Base-by-base conservation (phyloP, 2,329 filamentous ascomycete genomes). In the Colletotrichum acutatum region DNA sequence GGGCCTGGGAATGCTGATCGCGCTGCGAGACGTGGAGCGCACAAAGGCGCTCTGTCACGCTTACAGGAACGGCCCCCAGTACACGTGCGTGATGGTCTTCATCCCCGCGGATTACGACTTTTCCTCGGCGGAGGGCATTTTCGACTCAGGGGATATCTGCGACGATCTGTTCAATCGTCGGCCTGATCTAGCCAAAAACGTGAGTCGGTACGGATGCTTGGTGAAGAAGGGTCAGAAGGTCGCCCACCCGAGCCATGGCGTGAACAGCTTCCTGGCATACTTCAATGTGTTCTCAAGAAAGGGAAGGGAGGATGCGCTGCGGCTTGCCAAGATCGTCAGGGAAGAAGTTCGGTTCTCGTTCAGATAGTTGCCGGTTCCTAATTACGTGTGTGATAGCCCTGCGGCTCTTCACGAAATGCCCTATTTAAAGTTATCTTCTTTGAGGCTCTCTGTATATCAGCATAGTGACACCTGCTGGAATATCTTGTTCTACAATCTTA, bases 1-100 rank as follows among this genome's bases (percentile, higher is more conserved):
- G 56, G 77, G 76, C 2, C 65, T 80, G 42, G 74, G 75, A 26
- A 56, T 80, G 28, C 76, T 79, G 19, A 37, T 78, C 1, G 78
- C 75, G 9, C 11, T 65, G 46, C 46, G 46, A 12, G 62, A 65
- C 28, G 16, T 4, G 8, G 46, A 34, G 7, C 46, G 46, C 28
- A 19, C 42, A 46, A 46, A n/a, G 42, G 42, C 42, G 42, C 42
- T 46, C 42, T 46, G 42, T 46, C 19, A 46, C 19, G 2, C 19
- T 46, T 46, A 19, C 42, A 46, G 7, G 42, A 19, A 46, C 16
- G 42, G 42, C 7, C 42, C 42, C 42, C 42, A 46, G 42, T 46
- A 46, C 19, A 46, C 42, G 16, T 46, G 42, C 42, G 42, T 46
- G 42, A 46, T 46, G 42, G 42, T 46, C 42, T 46, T 46, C 42